phyloP scores from a whole-genome alignment of 140 eudicot genomes.

The Ambrosia hybrid region DNA sequence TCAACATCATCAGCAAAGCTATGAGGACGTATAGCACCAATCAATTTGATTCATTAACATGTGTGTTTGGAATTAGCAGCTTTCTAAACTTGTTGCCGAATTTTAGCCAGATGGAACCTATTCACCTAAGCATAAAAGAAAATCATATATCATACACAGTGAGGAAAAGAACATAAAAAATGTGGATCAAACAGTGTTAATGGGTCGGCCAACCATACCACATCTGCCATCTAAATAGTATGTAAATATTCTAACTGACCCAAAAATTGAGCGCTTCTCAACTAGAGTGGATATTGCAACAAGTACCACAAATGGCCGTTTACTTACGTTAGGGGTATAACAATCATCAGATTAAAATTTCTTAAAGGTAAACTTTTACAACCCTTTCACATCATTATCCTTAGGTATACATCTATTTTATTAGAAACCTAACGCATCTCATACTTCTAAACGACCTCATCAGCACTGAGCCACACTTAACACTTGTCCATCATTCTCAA shows the following conservation, averaged over 20 bases:
- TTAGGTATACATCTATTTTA: neutral
- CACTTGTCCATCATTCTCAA: neutral
- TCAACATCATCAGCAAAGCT: constrained; percentile 50
- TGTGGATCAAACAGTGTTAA: too few relatives aligned
- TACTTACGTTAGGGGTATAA: neutral
- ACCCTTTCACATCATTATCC: neutral
- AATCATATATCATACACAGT: neutral
- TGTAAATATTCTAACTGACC: too few relatives aligned
- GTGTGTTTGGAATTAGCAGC: constrained; percentile 14
- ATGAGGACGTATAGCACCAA: neutral
- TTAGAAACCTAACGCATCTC: neutral
- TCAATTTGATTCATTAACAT: constrained; percentile 14
- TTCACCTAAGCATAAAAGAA: constrained; percentile 21
- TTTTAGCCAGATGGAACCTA: constrained; percentile 14
- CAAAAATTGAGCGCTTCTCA: too few relatives aligned
- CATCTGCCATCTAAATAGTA: too few relatives aligned
- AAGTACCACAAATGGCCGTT: too few relatives aligned
- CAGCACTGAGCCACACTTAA: neutral
- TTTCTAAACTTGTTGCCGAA: neutral
- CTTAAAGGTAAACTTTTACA: neutral
- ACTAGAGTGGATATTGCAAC: too few relatives aligned
- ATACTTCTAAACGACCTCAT: neutral
- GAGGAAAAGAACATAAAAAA: neutral
- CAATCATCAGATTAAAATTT: neutral
- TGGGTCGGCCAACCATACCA: too few relatives aligned